Base-by-base conservation (phyloP, 148 eudicot genomes). In the Amaranthus palmeri region DNA sequence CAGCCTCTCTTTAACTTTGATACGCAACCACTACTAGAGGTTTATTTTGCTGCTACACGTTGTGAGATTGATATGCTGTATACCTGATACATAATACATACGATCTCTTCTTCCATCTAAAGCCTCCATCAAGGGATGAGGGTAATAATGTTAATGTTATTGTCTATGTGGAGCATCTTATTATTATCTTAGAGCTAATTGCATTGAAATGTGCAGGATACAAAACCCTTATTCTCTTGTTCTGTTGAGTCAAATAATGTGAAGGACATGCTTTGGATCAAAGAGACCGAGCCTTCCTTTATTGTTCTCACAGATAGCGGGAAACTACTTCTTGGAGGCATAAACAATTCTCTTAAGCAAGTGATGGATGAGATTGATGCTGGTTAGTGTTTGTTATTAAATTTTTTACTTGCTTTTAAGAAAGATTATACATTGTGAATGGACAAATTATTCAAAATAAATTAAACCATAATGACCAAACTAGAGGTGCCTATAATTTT, bases 281-380 rank as follows among this genome's bases (percentile, higher is more conserved):
- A 78, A 78, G 83, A 72, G 54, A 52, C 55, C 56, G 83, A 76
- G 54, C 75, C 82, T 74, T 79, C 71, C 59, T 92, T 85, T 82
- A 43, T 87, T 46, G 83, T 85, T 77, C 92, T 95, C 57, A 81
- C 92, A 60, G 68, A 70, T 75, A 58, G 54, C 60, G 92, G 93
- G 62, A 83, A 74, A 65, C 51, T 95, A 60, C 82, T 84, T 77
- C 40, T 54, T 62, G 99, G 99, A 78, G 81, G 75, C 77, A 83
- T 82, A 65, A 77, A 82, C 73, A 81, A 78, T 15, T 74, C 87
- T 76, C 83, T 82, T 66, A 77, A 57, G 41, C 40, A 74, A 46
- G 79, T 82, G 44, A 84, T 87, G 92, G 97, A 88, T 75, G 74
- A 82, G 64, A 87, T 90, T 77, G 96, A 92, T 85, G 88, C 93